Base-by-base conservation (phyloP, 2,329 filamentous ascomycete species). In the Sporothrix dimorphospora region DNA sequence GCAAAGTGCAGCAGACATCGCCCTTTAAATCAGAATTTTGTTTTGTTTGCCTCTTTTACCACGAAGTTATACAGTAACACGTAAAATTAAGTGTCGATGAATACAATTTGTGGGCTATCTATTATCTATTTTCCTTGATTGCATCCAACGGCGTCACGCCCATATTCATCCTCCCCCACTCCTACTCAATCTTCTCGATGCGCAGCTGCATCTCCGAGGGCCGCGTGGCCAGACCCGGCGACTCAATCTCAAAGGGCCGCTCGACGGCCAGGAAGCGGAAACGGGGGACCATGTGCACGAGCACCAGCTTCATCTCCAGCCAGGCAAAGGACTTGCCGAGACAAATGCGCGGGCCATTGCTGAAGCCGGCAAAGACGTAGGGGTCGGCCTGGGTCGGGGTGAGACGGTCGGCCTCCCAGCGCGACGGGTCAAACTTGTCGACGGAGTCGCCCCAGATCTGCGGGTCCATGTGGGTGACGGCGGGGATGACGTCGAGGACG, bases 401-500 rank as follows among this genome's bases (percentile, higher is more conserved):
- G 71, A 77, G 72, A 12, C 70, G 70, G 49, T 61, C 74, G 38
- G 59, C 75, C 70, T 78, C 75, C 82, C 82, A 83, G 55, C 82
- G 79, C 24, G 80, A 78, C 0, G 82, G 82, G 21, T 79, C 76
- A 70, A 83, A 81, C 21, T 78, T 76, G 40, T 79, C 76, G 4
- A 78, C 81, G 38, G 82, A 79, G 0, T 77, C 73, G 0, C 82
- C 82, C 83, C 82, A 84, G 63, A 83, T 77, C 0, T 72, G 66
- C 0, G 79, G 79, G 73, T 80, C 79, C 6, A 78, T 76, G 74
- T 82, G 79, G 21, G 81, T 77, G 34, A 83, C 79, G 4, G 78
- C 78, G 0, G 82, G 80, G 16, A 80, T 78, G 30, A 83, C 75
- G 61, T 80, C 76, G 1, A 83, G 72, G 1, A 78, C 74, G 0